A percentile compares a stretch with the other conserved stretches of the same genome.
phyloP scores from a whole-genome alignment of 768 basidiomycete species.

The Kwoniella newhampshirensis region DNA sequence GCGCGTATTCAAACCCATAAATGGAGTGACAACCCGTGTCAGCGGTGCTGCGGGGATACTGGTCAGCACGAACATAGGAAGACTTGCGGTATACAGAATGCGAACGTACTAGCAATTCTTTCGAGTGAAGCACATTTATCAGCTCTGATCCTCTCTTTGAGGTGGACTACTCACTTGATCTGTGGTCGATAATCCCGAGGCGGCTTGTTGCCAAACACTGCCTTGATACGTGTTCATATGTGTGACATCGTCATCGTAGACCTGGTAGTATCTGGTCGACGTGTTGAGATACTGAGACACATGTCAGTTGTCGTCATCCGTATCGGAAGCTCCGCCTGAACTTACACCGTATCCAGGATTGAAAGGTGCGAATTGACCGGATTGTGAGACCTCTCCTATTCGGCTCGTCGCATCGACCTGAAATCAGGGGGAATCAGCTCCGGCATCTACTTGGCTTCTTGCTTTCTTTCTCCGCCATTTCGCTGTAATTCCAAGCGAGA shows the following conservation, averaged over 20 bases:
- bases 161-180: constrained; percentile 57
- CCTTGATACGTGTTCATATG: constrained; percentile 56
- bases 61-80: no score
- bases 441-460: neutral
- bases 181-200: constrained; percentile 69
- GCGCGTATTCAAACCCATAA: constrained; percentile 80
- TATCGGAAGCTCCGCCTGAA: no score
- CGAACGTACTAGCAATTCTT: constrained; percentile 65
- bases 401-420: constrained; percentile 35
- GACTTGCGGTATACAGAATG: neutral
- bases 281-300: constrained; percentile 55
- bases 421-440: neutral
- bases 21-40: constrained; percentile 61
- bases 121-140: neutral
- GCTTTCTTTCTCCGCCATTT: neutral
- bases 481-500: neutral
- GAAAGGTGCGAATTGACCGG: constrained; percentile 71
- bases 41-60: constrained; percentile 43
- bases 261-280: constrained; percentile 61
- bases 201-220: constrained; percentile 78
- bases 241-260: constrained; percentile 57
- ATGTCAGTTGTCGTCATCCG: no score
- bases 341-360: constrained; percentile 63
- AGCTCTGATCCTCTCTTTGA: neutral
- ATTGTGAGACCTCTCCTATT: constrained; percentile 72